Conservation (phyloP, 208 protist genomes). For the Leptomonas pyrrhocoris region DNA sequence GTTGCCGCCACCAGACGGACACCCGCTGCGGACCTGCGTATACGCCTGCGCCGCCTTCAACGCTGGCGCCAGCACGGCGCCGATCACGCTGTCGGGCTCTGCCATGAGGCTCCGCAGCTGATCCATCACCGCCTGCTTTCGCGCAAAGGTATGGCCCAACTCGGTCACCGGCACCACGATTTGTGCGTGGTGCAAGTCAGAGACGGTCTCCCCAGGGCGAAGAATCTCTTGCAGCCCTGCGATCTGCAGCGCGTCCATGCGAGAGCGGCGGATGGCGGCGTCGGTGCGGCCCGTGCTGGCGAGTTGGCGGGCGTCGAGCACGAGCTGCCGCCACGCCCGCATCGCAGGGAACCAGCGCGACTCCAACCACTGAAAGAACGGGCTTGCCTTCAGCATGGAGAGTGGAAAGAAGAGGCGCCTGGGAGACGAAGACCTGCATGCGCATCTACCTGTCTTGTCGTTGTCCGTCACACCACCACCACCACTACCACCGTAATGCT, state of each 20-base stretch:
- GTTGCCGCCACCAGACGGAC: neutral
- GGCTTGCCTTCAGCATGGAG: constrained; percentile 30
- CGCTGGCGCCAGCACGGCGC: constrained; percentile 1
- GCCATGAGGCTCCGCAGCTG: constrained; percentile 40
- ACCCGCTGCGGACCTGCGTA: constrained; percentile 13
- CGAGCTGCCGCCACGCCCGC: constrained; percentile 56
- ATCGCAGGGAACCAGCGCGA: constrained; percentile 75
- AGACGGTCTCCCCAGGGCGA: constrained; percentile 57
- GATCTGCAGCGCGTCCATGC: constrained; percentile 45
- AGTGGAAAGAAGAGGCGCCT: constrained; percentile 8
- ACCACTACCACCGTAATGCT: too few species aligned
- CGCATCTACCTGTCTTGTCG: neutral
- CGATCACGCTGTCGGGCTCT: neutral
- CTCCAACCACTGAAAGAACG: constrained; percentile 71
- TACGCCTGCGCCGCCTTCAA: constrained; percentile 18
- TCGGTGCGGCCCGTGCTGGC: constrained; percentile 41
- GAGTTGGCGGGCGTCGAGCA: constrained; percentile 33
- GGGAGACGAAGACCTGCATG: neutral
- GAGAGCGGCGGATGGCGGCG: constrained; percentile 38
- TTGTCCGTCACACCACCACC: neutral
- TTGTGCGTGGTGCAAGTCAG: constrained; percentile 45
- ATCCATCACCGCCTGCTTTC: constrained; percentile 31
- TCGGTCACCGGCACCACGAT: constrained; percentile 50
- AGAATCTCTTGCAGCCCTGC: constrained; percentile 70
- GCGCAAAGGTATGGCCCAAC: constrained; percentile 34